Conservation (phyloP, 331 rosid genomes). For the Ulmus americana region DNA sequence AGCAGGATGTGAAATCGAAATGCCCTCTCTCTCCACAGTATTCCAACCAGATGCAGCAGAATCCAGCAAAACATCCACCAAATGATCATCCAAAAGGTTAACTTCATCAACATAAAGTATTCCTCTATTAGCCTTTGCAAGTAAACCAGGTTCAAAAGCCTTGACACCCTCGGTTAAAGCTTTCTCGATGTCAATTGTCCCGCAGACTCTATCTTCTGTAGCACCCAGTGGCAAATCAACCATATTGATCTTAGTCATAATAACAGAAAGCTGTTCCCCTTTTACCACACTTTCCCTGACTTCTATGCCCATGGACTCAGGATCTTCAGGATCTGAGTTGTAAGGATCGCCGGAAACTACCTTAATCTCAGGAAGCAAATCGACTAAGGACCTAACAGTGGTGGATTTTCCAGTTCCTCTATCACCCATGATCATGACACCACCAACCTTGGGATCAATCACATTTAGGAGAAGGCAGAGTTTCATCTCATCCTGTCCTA, state of each 20-base stretch:
- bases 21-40: slow-evolving; percentile 97
- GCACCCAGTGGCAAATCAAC: slow-evolving; percentile 97
- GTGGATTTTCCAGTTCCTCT: slow-evolving; percentile 96
- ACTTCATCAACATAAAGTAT: slow-evolving; percentile 94
- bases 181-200: slow-evolving; percentile 93
- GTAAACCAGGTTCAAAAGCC: slow-evolving; percentile 93
- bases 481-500: slow-evolving; percentile 98
- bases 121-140: slow-evolving; percentile 94
- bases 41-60: slow-evolving; percentile 99
- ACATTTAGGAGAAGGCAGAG: slow-evolving; percentile 84
- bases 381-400: slow-evolving; percentile 76
- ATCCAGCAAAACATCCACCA: slow-evolving; percentile 87
- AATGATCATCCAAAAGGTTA: slow-evolving; percentile 89
- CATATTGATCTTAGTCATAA: slow-evolving; percentile 75
- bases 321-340: slow-evolving; percentile 92
- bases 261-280: slow-evolving; percentile 62
- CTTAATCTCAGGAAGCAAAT: slow-evolving; percentile 84
- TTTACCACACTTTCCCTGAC: slow-evolving; percentile 57
- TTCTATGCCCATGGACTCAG: slow-evolving; percentile 82
- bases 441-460: slow-evolving; percentile 93
- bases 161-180: slow-evolving; percentile 93
- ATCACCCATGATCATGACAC: slow-evolving; percentile 98
- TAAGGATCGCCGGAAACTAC: slow-evolving; percentile 79
- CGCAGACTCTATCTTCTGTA: slow-evolving; percentile 92
- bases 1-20: slow-evolving; percentile 88